Evolutionary conservation across 495 filamentous ascomycete species (phyloP).

Genomic region (Podospora bellae-mahoneyi): DNA sequence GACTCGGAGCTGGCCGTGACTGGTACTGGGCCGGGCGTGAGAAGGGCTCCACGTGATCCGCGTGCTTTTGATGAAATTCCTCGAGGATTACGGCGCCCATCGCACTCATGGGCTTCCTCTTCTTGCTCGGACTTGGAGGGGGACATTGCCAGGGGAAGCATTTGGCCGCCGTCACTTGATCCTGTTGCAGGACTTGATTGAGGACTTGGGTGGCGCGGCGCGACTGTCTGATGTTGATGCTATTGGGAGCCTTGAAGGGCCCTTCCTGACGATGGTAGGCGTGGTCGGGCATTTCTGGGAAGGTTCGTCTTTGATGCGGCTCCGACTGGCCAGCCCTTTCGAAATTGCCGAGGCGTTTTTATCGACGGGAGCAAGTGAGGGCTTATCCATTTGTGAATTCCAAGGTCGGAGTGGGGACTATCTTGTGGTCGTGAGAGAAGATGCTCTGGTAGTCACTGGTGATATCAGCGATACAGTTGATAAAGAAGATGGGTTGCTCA

Average conservation of each 20-base stretch:
- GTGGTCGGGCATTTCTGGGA: not conserved
- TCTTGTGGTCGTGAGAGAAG: not conserved
- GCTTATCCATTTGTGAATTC: not conserved
- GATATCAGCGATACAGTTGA: not conserved
- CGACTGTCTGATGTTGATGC: not conserved
- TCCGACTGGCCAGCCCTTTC: not conserved
- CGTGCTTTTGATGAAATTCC: not conserved
- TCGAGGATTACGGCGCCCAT: not conserved
- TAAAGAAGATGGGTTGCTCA: not conserved
- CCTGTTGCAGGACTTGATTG: not conserved
- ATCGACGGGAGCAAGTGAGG: not conserved
- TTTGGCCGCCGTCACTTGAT: not conserved
- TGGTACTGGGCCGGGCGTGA: not conserved
- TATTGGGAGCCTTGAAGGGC: not conserved
- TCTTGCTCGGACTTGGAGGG: not conserved
- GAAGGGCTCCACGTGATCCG: not conserved
- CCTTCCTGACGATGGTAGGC: not conserved
- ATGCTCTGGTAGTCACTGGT: not conserved
- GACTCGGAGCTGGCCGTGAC: not conserved
- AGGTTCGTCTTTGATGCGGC: not conserved
- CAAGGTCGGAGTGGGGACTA: not conserved
- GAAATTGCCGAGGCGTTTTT: not conserved
- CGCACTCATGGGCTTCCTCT: not conserved
- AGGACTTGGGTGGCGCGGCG: not conserved
- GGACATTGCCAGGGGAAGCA: not conserved